Conservation (phyloP, 805 yeast species). For the Geotrichum ghanense region DNA sequence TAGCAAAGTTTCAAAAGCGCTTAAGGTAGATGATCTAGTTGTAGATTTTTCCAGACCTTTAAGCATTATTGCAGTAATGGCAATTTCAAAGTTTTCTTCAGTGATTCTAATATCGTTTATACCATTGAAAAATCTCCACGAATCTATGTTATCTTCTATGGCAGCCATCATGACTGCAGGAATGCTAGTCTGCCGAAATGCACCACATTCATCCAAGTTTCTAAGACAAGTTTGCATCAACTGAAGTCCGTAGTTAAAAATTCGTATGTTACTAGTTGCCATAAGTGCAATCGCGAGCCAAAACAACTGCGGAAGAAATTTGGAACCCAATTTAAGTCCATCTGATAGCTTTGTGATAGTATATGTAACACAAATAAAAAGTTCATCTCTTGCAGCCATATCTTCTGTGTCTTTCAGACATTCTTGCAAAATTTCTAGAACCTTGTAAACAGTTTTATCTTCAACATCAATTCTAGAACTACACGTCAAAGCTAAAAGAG, state of each 20-base stretch:
- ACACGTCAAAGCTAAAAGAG: conserved; percentile 58
- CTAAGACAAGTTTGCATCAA: conserved; percentile 13
- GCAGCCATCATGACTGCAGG: background rate
- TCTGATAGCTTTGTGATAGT: conserved; percentile 39
- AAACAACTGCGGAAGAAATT: conserved; percentile 29
- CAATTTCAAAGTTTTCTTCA: conserved; percentile 15
- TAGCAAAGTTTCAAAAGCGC: background rate
- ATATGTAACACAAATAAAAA: conserved; percentile 35
- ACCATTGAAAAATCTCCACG: conserved; percentile 11
- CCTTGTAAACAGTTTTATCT: conserved; percentile 37
- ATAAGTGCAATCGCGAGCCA: conserved; percentile 30
- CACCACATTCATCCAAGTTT: conserved; percentile 15
- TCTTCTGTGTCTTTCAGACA: conserved; percentile 14
- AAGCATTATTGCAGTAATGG: conserved; percentile 14
- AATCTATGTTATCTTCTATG: background rate
- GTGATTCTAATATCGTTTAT: conserved; percentile 11
- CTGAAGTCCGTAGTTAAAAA: conserved; percentile 14
- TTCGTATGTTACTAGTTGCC: conserved; percentile 7
- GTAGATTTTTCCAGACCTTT: conserved; percentile 17
- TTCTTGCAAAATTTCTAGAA: conserved; percentile 16
- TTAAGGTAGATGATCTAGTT: conserved; percentile 10
- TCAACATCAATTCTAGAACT: conserved; percentile 52
- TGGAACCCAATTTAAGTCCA: conserved; percentile 34
- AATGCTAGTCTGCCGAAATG: conserved; percentile 8
- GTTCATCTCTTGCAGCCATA: conserved; percentile 25